Conservation (phyloP, 2,329 filamentous ascomycete species). For the Paramyrothecium sp. region DNA sequence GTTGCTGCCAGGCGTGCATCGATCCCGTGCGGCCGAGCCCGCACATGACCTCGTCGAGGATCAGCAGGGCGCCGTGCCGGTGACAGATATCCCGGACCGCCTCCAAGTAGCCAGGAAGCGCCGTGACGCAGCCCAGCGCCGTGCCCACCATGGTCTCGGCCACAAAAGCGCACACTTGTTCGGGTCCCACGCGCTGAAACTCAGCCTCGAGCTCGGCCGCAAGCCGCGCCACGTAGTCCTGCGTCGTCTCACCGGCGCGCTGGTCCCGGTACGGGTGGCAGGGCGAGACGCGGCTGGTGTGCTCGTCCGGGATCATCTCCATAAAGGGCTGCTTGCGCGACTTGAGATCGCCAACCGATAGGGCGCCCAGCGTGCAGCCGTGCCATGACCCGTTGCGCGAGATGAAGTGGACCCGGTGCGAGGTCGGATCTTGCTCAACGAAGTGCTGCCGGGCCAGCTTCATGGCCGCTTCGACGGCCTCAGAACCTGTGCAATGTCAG, state of each 20-base stretch:
- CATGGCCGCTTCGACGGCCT: conserved; percentile 44
- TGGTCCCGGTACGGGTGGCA: conserved; percentile 10
- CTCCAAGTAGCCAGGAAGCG: conserved; percentile 48
- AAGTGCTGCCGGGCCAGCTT: conserved; percentile 48
- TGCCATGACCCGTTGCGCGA: conserved; percentile 41
- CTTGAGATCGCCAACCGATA: conserved; percentile 29
- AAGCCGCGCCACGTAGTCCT: conserved; percentile 7
- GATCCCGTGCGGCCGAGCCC: conserved; percentile 59
- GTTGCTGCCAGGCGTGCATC: conserved; percentile 56
- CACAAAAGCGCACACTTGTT: conserved; percentile 40
- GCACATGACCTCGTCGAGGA: conserved; percentile 62
- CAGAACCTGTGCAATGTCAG: conserved; percentile 2
- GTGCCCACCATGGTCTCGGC: conserved; percentile 44
- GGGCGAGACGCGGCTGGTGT: conserved; percentile 14
- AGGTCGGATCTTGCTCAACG: conserved; percentile 29
- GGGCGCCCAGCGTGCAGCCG: conserved; percentile 44
- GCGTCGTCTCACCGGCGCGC: conserved; percentile 5
- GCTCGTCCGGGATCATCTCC: conserved; percentile 11
- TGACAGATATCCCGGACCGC: conserved; percentile 49
- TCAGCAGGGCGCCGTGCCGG: conserved; percentile 48
- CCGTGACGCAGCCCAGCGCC: conserved; percentile 47
- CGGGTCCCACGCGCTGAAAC: conserved; percentile 38
- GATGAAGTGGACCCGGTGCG: conserved; percentile 27
- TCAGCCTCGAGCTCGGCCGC: conserved; percentile 39
- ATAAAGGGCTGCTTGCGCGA: conserved; percentile 14